Evolutionary conservation across 2,329 filamentous ascomycete species (phyloP).

Genomic region (Elsinoe arachidis): DNA sequence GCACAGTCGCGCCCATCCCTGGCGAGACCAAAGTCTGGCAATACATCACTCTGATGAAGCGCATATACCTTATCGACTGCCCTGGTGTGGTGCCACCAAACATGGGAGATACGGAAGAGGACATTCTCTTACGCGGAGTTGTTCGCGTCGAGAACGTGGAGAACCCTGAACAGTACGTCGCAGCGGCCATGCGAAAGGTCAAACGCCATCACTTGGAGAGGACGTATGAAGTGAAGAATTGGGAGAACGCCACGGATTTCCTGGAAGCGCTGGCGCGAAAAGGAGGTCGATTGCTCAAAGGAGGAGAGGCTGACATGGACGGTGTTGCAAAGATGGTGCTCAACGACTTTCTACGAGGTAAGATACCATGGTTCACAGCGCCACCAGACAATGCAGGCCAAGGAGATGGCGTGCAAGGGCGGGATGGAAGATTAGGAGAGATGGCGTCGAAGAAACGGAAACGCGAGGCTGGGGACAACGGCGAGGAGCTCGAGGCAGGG

Average conservation of each 20-base stretch:
- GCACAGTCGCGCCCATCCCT: slow-evolving; percentile 86
- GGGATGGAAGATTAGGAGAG: slow-evolving; percentile 72
- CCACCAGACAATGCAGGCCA: slow-evolving; percentile 50
- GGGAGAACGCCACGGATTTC: slow-evolving; percentile 69
- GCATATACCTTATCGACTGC: slow-evolving; percentile 92
- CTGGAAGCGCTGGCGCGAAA: slow-evolving; percentile 82
- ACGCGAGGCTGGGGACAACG: slow-evolving; percentile 35
- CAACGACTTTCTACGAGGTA: slow-evolving; percentile 91
- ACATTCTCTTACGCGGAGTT: slow-evolving; percentile 82
- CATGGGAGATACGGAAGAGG: slow-evolving; percentile 70
- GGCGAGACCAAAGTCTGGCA: slow-evolving; percentile 98
- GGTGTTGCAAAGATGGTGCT: slow-evolving; percentile 94
- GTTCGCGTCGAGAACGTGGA: slow-evolving; percentile 94
- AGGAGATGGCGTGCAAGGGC: slow-evolving; percentile 49
- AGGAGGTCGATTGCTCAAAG: slow-evolving; percentile 74
- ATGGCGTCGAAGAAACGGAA: slow-evolving; percentile 68
- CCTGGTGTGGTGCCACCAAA: slow-evolving; percentile 93
- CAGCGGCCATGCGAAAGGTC: slow-evolving; percentile 68
- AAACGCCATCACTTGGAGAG: slow-evolving; percentile 83
- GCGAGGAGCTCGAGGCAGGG: slow-evolving; percentile 15
- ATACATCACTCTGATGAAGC: slow-evolving; percentile 90
- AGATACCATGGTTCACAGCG: slow-evolving; percentile 91
- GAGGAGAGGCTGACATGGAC: slow-evolving; percentile 90
- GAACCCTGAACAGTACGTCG: slow-evolving; percentile 91
- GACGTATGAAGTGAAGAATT: slow-evolving; percentile 81